Percentiles rank a stretch among this genome's conserved stretches.
phyloP scores from a whole-genome alignment of 148 eudicot genomes.

The Camellia sinensis region DNA sequence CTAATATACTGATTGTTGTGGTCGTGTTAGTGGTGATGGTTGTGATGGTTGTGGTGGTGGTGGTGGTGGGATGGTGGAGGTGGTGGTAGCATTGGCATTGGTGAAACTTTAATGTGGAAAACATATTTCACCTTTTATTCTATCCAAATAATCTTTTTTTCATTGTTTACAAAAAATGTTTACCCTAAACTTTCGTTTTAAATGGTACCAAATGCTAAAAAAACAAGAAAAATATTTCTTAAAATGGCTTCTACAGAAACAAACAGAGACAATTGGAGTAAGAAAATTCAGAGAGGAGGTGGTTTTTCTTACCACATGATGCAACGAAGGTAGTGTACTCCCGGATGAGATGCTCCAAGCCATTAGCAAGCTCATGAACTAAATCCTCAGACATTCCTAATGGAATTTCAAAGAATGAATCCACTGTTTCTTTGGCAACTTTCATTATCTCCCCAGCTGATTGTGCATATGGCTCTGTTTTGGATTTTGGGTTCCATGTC shows the following conservation, averaged over 20 bases:
- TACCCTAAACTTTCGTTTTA: not conserved
- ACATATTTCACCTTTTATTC: too few relatives aligned
- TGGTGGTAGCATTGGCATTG: too few relatives aligned
- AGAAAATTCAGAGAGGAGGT: not conserved
- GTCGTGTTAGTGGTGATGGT: too few relatives aligned
- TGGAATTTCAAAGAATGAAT: constrained; percentile 73
- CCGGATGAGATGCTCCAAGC: constrained; percentile 59
- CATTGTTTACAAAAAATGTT: too few relatives aligned
- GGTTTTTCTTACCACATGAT: constrained; percentile 66
- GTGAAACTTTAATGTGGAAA: too few relatives aligned
- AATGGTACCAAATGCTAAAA: too few relatives aligned
- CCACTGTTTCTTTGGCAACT: constrained; percentile 55
- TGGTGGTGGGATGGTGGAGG: too few relatives aligned
- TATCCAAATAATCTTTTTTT: too few relatives aligned
- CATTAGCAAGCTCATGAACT: constrained; percentile 59
- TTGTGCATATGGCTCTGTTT: constrained; percentile 82
- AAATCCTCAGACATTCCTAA: constrained; percentile 59
- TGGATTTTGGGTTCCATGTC: constrained; percentile 98
- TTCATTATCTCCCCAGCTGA: constrained; percentile 67
- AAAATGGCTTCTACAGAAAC: not conserved
- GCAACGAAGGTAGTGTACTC: constrained; percentile 75
- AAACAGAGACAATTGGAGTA: too few relatives aligned
- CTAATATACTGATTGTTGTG: too few relatives aligned
- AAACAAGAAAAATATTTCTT: too few relatives aligned
- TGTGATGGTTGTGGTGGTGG: too few relatives aligned